Evolutionary conservation across 1,139 yeast genomes (phyloP).

Genomic region (Spencermartinsiella ligniputridi): DNA sequence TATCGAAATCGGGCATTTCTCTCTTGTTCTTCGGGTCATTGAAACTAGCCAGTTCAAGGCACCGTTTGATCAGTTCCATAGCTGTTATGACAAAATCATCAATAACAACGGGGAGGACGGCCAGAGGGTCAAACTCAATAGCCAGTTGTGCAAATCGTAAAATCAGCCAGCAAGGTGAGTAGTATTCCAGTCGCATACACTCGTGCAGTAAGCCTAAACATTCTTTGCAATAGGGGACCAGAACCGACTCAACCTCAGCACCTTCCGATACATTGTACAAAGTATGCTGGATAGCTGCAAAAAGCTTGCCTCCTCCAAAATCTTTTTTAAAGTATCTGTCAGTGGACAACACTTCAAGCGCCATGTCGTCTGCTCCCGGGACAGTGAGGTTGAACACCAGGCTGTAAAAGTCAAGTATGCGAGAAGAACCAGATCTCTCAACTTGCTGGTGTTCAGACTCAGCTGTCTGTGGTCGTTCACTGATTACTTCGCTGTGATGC

Average conservation of each 20-base stretch:
- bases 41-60: neutral
- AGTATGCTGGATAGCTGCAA: neutral
- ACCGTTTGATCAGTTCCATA: conserved; percentile 1
- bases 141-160: conserved; percentile 37
- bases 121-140: conserved; percentile 53
- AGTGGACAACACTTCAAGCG: conserved; percentile 26
- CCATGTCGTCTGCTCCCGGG: conserved; percentile 39
- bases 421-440: neutral
- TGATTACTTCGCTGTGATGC: neutral
- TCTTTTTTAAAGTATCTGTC: neutral
- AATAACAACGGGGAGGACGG: conserved; percentile 31
- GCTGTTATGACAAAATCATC: conserved; percentile 1
- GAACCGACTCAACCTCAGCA: neutral
- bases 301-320: neutral
- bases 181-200: neutral
- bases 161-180: neutral
- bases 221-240: neutral
- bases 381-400: conserved; percentile 26
- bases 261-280: neutral
- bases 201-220: neutral
- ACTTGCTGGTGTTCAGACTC: neutral
- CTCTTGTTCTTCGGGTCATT: neutral
- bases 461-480: neutral
- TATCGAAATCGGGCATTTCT: neutral
- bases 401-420: conserved; percentile 6